These are phyloP conservation scores for Tinospora cordifolia DNA, from an alignment of 164 flowering plant species.

Conservation along the genomic window DNA sequence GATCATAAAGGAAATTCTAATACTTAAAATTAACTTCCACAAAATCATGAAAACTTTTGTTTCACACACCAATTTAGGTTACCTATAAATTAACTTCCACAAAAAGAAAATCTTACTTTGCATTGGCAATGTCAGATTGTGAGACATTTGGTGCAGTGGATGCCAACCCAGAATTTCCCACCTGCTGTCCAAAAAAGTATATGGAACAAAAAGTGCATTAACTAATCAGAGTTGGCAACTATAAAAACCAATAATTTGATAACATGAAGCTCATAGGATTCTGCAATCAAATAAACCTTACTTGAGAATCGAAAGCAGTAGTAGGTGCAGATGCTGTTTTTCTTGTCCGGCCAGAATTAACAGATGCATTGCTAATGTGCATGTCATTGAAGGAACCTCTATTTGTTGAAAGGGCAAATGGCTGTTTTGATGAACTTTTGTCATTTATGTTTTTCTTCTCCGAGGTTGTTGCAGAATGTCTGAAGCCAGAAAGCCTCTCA, in stretches of 20 bases:
- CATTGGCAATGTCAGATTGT: slow-evolving; percentile 26
- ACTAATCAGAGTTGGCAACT: neutral
- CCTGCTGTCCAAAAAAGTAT: slow-evolving; percentile 26
- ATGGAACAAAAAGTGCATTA: slow-evolving; percentile 2
- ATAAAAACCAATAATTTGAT: neutral
- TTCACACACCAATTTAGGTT: neutral
- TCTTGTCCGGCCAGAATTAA: slow-evolving; percentile 15
- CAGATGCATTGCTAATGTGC: slow-evolving; percentile 11
- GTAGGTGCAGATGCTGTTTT: slow-evolving; percentile 19
- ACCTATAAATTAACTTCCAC: neutral
- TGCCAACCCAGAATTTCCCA: slow-evolving; percentile 36
- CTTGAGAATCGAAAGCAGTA: slow-evolving; percentile 16
- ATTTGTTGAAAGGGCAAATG: slow-evolving; percentile 20
- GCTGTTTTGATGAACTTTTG: slow-evolving; percentile 34
- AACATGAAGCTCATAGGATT: no score
- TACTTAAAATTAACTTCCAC: neutral
- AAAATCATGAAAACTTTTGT: neutral
- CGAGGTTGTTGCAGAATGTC: slow-evolving; percentile 18
- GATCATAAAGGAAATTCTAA: neutral
- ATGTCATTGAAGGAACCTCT: slow-evolving; percentile 29
- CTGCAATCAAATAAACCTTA: neutral
- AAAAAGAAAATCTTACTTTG: neutral
- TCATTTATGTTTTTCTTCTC: slow-evolving; percentile 38
- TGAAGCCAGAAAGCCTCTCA: slow-evolving; percentile 34
- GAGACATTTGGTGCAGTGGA: slow-evolving; percentile 16